Base-by-base conservation (phyloP, 345 rosid genomes). In the Mercurialis annua region DNA sequence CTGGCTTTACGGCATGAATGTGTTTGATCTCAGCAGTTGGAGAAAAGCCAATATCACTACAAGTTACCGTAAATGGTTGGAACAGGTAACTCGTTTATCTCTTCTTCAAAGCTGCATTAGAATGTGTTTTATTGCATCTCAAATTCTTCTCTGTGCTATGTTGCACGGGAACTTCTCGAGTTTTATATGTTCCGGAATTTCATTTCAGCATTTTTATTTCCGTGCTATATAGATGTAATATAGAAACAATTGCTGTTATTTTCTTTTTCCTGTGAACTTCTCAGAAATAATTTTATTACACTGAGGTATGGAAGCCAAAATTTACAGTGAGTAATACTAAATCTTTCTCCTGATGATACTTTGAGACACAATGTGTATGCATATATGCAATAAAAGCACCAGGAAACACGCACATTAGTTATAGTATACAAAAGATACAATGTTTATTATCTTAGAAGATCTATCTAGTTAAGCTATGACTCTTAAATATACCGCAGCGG, bases 1-100 rank as follows among this genome's bases (percentile, higher is more conserved):
- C 34, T 93, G 98, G 98, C 86, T 90, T 64, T 86, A 84, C 73
- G 98, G 98, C 55, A 80, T 93, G 87, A 93, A 93, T 76, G 67
- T 88, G 46, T 77, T 90, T 40, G 94, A 93, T 82, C 96, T 93
- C 71, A 78, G 81, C 57, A 86, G 92, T 6, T 93, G 98, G 98
- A 88, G 97, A 82, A 83, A 68, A 73, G 77, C 71, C 69, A 81
- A 88, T 68, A 83, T 87, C 73, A 88, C 97, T 42, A 62, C 65
- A 65, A 72, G 78, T 72, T 87, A 88, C 80, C 89, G 77, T 31
- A 61, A 81, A 46, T 93, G 93, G 97, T 81, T 90, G 69, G 86
- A 83, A 81, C 74, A 77, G 48, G 97, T 90, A 67, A 78, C 96
- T 78, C 36, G 12, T 27, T 20, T 64, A 1, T 69, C 68, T 53